Evolutionary conservation across 192 early-diverging fungal genomes (phyloP).

Genomic region (Obelidium mucronatum): DNA sequence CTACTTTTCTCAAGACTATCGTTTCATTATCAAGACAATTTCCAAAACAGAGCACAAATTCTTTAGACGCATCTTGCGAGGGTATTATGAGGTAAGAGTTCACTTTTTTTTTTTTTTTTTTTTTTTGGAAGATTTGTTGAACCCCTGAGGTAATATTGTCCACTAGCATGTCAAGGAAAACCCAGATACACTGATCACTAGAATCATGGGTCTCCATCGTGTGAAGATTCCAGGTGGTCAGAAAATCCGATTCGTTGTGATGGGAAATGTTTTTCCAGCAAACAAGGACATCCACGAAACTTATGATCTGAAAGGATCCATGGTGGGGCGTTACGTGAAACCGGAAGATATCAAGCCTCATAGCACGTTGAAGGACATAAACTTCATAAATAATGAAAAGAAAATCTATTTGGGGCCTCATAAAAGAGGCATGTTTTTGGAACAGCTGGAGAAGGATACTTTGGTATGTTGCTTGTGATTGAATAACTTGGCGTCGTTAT

Average conservation of each 20-base stretch:
- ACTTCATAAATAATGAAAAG: slow-evolving; percentile 81
- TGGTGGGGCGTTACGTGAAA: slow-evolving; percentile 81
- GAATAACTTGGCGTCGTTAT: too few relatives aligned
- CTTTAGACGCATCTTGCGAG: slow-evolving; percentile 82
- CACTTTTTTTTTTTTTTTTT: too few relatives aligned
- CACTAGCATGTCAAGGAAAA: slow-evolving; percentile 84
- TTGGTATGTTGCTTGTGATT: slow-evolving; percentile 41
- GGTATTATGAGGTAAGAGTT: slow-evolving; percentile 80
- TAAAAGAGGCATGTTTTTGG: slow-evolving; percentile 79
- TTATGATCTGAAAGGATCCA: slow-evolving; percentile 96
- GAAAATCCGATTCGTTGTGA: slow-evolving; percentile 99
- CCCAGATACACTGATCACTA: slow-evolving; percentile 89
- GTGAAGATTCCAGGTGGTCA: slow-evolving; percentile 92
- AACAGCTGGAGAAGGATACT: slow-evolving; percentile 89
- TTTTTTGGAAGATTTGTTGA: too few relatives aligned
- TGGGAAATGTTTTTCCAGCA: slow-evolving; percentile 99
- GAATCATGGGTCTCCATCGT: slow-evolving; percentile 96
- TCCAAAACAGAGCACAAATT: slow-evolving; percentile 96
- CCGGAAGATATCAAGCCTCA: slow-evolving; percentile 79
- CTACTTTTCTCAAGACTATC: slow-evolving; percentile 97
- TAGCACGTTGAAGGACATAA: slow-evolving; percentile 95
- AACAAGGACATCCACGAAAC: slow-evolving; percentile 97
- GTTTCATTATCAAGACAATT: slow-evolving; percentile 99
- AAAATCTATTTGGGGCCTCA: slow-evolving; percentile 81
- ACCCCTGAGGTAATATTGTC: background rate